phyloP scores from a whole-genome alignment of 805 yeast genomes.

The Saturnispora sanitii region DNA sequence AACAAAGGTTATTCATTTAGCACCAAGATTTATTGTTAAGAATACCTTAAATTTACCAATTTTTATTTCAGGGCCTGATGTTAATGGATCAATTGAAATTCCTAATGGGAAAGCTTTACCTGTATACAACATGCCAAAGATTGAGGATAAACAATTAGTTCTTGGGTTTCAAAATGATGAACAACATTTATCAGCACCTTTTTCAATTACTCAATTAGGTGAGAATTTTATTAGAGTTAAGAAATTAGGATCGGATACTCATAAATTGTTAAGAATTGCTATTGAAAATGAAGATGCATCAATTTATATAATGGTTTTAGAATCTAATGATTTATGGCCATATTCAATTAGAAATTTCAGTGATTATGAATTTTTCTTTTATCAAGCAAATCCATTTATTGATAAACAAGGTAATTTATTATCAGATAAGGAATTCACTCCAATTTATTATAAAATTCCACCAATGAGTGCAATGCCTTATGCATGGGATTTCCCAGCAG shows the following conservation, averaged over 20 bases:
- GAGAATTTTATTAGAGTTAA: conserved; percentile 62
- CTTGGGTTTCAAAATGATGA: conserved; percentile 48
- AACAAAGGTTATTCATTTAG: conserved; percentile 65
- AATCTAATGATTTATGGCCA: conserved; percentile 83
- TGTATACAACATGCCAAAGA: conserved; percentile 51
- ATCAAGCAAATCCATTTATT: conserved; percentile 70
- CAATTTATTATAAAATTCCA: conserved; percentile 74
- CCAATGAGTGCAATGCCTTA: conserved; percentile 94
- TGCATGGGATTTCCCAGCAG: conserved; percentile 96
- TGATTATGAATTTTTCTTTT: conserved; percentile 74
- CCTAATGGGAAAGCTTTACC: conserved; percentile 43
- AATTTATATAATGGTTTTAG: conserved; percentile 61
- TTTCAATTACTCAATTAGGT: conserved; percentile 76
- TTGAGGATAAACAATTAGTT: conserved; percentile 48
- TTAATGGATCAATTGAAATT: conserved; percentile 35
- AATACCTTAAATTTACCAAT: conserved; percentile 51
- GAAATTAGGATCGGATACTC: conserved; percentile 50
- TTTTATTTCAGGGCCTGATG: conserved; percentile 57
- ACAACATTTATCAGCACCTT: conserved; percentile 80
- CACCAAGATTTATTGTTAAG: conserved; percentile 73
- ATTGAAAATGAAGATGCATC: conserved; percentile 74
- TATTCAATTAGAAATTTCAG: conserved; percentile 84
- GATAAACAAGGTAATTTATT: conserved; percentile 56
- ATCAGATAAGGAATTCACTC: conserved; percentile 53
- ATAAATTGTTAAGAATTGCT: conserved; percentile 60